These are phyloP conservation scores for Lactuca saligna DNA, from an alignment of 129 eudicot genomes.

Conservation along the genomic window DNA sequence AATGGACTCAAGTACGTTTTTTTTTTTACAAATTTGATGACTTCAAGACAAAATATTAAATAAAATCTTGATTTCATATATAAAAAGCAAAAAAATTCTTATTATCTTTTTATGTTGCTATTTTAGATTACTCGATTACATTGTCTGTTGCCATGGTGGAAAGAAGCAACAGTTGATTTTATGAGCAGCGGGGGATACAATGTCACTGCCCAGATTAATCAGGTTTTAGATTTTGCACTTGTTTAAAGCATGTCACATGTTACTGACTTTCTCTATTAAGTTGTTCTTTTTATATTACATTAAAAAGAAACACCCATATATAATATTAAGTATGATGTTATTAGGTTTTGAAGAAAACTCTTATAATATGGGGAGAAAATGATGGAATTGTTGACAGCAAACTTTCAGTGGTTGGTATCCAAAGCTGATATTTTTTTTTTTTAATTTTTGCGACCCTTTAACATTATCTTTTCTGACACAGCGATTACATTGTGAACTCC, in stretches of 20 bases:
- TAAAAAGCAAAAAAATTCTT: background rate
- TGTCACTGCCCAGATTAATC: slow-evolving; percentile 57
- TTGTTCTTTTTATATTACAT: too few relatives aligned
- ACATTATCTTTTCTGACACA: slow-evolving; percentile 23
- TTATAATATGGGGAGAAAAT: slow-evolving; percentile 77
- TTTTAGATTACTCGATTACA: slow-evolving; percentile 75
- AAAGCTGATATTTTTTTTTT: background rate
- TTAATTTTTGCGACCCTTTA: background rate
- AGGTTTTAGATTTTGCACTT: slow-evolving; percentile 38
- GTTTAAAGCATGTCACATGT: background rate
- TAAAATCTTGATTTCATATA: background rate
- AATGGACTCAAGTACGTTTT: slow-evolving; percentile 69
- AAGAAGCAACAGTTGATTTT: slow-evolving; percentile 78
- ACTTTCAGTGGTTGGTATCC: slow-evolving; percentile 66
- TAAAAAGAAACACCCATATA: background rate
- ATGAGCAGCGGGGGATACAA: slow-evolving; percentile 89
- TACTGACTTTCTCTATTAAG: background rate
- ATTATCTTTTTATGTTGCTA: background rate
- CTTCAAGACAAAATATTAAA: background rate
- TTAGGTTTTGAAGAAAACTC: slow-evolving; percentile 71
- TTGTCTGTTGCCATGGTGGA: slow-evolving; percentile 94
- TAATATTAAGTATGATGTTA: background rate
- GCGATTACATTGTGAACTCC: slow-evolving; percentile 73
- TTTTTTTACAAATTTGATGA: background rate
- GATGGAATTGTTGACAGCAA: slow-evolving; percentile 72